Conservation (phyloP, 2,329 filamentous ascomycete genomes). For the Trichoderma atroviride region DNA sequence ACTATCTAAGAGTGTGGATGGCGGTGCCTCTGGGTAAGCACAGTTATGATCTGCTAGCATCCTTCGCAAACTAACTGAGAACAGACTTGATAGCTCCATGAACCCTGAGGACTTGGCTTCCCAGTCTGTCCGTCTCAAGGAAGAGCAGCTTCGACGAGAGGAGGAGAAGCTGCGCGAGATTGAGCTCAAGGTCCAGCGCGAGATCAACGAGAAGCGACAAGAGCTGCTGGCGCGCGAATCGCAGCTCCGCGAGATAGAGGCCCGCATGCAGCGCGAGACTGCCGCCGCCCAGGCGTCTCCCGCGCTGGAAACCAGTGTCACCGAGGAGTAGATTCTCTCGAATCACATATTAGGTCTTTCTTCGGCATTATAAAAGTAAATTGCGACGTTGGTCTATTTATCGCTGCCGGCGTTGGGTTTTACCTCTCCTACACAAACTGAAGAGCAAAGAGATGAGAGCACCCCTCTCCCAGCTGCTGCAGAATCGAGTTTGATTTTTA, state of each 20-base stretch:
- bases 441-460: constrained; percentile 48
- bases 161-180: constrained; percentile 99
- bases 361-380: constrained; percentile 39
- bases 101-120: constrained; percentile 96
- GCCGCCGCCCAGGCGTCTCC: constrained; percentile 54
- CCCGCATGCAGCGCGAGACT: constrained; percentile 89
- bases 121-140: constrained; percentile 98
- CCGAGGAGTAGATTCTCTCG: constrained; percentile 50
- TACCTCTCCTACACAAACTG: constrained; percentile 45
- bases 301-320: constrained; percentile 56
- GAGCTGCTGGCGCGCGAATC: constrained; percentile 96
- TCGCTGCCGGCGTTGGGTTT: constrained; percentile 54
- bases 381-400: constrained; percentile 51
- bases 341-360: constrained; percentile 38
- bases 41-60: background rate
- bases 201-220: constrained; percentile 99
- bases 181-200: constrained; percentile 98
- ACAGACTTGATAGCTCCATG: constrained; percentile 75
- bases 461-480: constrained; percentile 45
- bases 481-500: constrained; percentile 41
- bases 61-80: constrained; percentile 33
- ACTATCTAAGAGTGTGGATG: constrained; percentile 98
- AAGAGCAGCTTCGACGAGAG: constrained; percentile 97
- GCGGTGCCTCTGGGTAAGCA: constrained; percentile 83
- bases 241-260: constrained; percentile 98